Base-by-base conservation (phyloP, 805 yeast genomes). In the Danielia oregonensis region DNA sequence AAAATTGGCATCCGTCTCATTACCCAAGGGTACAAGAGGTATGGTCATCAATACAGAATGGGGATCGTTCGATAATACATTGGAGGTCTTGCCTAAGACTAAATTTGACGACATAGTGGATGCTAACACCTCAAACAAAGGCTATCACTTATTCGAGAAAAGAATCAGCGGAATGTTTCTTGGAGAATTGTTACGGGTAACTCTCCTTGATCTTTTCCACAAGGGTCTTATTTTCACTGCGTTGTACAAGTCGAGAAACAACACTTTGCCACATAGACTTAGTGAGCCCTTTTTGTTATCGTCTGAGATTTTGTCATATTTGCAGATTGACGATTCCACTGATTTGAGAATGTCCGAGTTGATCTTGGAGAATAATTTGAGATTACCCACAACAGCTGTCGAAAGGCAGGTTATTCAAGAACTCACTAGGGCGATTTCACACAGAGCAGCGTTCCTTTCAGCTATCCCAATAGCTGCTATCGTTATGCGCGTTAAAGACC, bases 21-120 rank as follows among this genome's bases (percentile, higher is more conserved):
- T 57, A 6, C 69, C 73, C 2, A 61, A 65, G 22, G 29, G 60
- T 52, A 17, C 56, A 55, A 14, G 60, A 73, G 49, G 61, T 54
- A 89, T 89, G 96, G 84, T 87, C 43, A 74, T 89, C 50, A 89
- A 89, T 65, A 89, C 96, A 29, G 98, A 93, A 63, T 93, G 97
- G 96, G 97, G 97, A 43, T 87, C 96, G 27, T 91, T 89, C 52
- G 97, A 91, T 62, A 91, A 91, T 55, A 80, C 77, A 15, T 70
- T 88, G 42, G 70, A 76, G 46, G 68, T 79, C 26, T 68, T 91
- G 43, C 97, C 97, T 40, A 73, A 68, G 31, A 85, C 95, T 4
- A 74, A 77, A 40, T 89, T 79, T 57, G 98, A 91, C 64, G 59
- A 65, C 31, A 68, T 63, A 17, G 78, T 91, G 45, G 95, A 91